Conservation (phyloP, 1,139 yeast genomes). For the Yamadazyma songkhlaensis region DNA sequence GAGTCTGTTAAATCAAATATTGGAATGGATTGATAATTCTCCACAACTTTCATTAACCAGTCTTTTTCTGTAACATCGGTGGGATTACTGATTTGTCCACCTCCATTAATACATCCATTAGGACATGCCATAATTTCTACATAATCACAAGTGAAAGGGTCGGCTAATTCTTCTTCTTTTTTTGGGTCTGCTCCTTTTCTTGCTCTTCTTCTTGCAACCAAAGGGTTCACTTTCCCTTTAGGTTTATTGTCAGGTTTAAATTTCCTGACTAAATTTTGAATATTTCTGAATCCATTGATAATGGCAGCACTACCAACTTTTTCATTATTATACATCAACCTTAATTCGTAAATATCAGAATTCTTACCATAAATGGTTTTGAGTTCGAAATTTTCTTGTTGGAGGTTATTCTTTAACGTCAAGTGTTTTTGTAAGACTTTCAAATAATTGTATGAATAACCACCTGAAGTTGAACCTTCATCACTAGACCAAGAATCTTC, state of each 20-base stretch:
- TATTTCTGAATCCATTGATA: constrained; percentile 89
- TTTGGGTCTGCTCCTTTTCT: constrained; percentile 22
- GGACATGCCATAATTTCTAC: constrained; percentile 99
- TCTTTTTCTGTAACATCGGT: constrained; percentile 30
- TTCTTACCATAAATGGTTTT: constrained; percentile 60
- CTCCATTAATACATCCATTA: constrained; percentile 96
- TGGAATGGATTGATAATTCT: constrained; percentile 28
- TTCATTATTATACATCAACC: constrained; percentile 36
- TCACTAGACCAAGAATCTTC: constrained; percentile 68
- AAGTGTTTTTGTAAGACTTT: constrained; percentile 32
- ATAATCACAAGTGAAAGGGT: constrained; percentile 70
- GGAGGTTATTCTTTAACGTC: constrained; percentile 18
- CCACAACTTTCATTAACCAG: constrained; percentile 37
- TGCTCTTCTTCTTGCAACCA: constrained; percentile 43
- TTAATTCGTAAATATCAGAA: constrained; percentile 69
- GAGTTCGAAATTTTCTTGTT: constrained; percentile 21
- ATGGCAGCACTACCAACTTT: constrained; percentile 67
- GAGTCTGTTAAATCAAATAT: constrained; percentile 9
- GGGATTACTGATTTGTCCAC: constrained; percentile 77
- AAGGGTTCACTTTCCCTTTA: constrained; percentile 29
- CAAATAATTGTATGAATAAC: constrained; percentile 70
- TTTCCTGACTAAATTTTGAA: constrained; percentile 87
- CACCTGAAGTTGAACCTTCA: constrained; percentile 85
- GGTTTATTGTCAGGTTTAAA: constrained; percentile 46
- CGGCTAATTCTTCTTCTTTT: constrained; percentile 30